phyloP scores from a whole-genome alignment of 2,329 filamentous ascomycete species.

The Dichotomopilus funicola region DNA sequence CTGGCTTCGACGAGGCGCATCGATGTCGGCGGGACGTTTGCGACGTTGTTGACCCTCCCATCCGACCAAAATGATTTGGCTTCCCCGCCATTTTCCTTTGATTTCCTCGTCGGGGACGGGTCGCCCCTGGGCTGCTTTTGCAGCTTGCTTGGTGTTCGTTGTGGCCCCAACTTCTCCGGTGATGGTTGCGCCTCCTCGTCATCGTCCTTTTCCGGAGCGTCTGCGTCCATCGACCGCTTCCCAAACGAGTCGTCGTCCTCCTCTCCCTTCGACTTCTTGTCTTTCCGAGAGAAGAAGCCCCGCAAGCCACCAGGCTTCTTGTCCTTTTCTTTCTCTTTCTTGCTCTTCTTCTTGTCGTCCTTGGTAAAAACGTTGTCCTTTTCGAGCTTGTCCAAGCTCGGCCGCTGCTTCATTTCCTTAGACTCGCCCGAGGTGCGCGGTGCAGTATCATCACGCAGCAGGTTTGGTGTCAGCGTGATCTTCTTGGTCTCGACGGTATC shows the following conservation, averaged over 20 bases:
- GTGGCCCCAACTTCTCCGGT: constrained; percentile 41
- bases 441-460: constrained; percentile 73
- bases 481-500: constrained; percentile 94
- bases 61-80: constrained; percentile 38
- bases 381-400: constrained; percentile 68
- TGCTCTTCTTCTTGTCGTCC: constrained; percentile 65
- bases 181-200: constrained; percentile 40
- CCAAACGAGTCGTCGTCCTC: constrained; percentile 56
- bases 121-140: constrained; percentile 57
- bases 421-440: constrained; percentile 49
- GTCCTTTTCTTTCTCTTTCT: constrained; percentile 67
- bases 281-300: constrained; percentile 57
- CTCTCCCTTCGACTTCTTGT: constrained; percentile 50
- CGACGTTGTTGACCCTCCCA: constrained; percentile 44
- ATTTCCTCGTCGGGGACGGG: constrained; percentile 40
- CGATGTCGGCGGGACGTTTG: constrained; percentile 49
- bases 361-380: constrained; percentile 51
- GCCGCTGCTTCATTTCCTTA: constrained; percentile 48
- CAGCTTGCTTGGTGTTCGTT: constrained; percentile 59
- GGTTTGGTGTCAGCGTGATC: constrained; percentile 89
- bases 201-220: constrained; percentile 42
- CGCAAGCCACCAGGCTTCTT: constrained; percentile 52
- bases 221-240: constrained; percentile 50
- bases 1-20: constrained; percentile 51
- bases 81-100: constrained; percentile 33